phyloP scores from a whole-genome alignment of 345 rosid genomes.

The Turnera subulata region DNA sequence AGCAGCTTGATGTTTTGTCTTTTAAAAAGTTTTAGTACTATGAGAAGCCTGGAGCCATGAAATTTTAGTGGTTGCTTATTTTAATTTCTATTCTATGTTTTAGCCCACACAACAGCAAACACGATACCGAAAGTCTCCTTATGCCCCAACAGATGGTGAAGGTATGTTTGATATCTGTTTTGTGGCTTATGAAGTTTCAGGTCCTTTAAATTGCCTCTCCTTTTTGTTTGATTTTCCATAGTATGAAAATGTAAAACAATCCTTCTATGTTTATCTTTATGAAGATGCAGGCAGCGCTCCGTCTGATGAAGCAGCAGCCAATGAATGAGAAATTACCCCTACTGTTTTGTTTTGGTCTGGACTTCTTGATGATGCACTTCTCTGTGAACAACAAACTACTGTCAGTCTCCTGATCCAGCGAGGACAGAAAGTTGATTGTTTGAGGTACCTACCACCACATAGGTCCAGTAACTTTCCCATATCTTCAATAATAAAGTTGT shows the following conservation, averaged over 20 bases:
- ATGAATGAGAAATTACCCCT: constrained; percentile 8
- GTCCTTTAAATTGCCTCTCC: background rate
- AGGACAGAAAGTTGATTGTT: too few species aligned
- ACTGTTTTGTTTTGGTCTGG: constrained; percentile 12
- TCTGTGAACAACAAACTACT: constrained; percentile 31
- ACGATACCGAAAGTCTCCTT: constrained; percentile 91
- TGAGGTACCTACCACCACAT: too few species aligned
- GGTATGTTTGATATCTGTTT: constrained; percentile 32
- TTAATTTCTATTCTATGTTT: background rate
- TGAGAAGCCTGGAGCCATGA: too few species aligned
- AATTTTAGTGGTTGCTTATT: background rate
- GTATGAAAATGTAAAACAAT: background rate
- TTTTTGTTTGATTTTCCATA: background rate
- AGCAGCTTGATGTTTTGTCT: too few species aligned
- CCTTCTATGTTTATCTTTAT: constrained; percentile 1
- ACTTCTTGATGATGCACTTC: constrained; percentile 8
- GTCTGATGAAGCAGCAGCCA: constrained; percentile 39
- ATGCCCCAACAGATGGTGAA: constrained; percentile 77
- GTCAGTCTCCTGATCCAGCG: constrained; percentile 9
- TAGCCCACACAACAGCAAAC: constrained; percentile 99
- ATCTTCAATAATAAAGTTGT: too few species aligned
- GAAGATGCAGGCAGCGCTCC: constrained; percentile 64
- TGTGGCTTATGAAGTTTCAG: background rate
- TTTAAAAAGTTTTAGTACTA: too few species aligned
- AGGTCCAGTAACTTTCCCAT: too few species aligned